Evolutionary conservation across 352 stramenopile genomes (phyloP).

Genomic region (Pythium periplocum): DNA sequence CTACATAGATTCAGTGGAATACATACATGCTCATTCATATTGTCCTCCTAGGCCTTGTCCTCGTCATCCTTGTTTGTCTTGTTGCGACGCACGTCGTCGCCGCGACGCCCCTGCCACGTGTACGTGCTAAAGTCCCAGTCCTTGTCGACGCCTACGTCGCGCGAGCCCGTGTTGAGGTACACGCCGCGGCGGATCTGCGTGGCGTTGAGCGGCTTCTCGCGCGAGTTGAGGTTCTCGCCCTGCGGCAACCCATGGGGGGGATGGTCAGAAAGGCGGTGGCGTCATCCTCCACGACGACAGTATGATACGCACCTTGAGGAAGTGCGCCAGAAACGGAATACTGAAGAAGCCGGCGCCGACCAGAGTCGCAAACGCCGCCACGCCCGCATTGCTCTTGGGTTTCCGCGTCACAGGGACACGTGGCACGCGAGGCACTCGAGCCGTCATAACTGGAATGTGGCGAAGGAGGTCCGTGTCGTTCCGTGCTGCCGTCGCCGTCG

Average conservation of each 20-base stretch:
- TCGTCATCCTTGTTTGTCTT: constrained; percentile 16
- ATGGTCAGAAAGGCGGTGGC: neutral
- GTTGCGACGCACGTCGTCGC: constrained; percentile 18
- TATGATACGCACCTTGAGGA: constrained; percentile 39
- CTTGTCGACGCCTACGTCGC: constrained; percentile 71
- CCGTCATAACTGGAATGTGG: too few species aligned
- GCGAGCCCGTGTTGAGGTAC: constrained; percentile 79
- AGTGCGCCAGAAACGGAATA: constrained; percentile 66
- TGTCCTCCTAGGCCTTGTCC: neutral
- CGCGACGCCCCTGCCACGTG: constrained; percentile 53
- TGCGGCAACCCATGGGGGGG: constrained; percentile 6
- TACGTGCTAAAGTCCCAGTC: constrained; percentile 76
- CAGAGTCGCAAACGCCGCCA: constrained; percentile 39
- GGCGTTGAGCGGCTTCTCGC: constrained; percentile 54
- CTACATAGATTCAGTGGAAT: too few species aligned
- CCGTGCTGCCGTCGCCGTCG: constrained; percentile 9
- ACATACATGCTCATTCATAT: too few species aligned
- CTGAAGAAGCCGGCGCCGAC: constrained; percentile 64
- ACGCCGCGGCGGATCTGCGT: constrained; percentile 72
- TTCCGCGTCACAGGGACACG: neutral
- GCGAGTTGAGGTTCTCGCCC: constrained; percentile 51
- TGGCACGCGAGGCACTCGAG: neutral
- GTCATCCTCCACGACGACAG: constrained; percentile 2
- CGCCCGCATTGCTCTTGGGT: constrained; percentile 25
- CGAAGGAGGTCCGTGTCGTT: constrained; percentile 5